Evolutionary conservation across 2,329 filamentous ascomycete species (phyloP), one percentile per base, ranked within the genome.

Genomic region (Volutella citrinella): DNA sequence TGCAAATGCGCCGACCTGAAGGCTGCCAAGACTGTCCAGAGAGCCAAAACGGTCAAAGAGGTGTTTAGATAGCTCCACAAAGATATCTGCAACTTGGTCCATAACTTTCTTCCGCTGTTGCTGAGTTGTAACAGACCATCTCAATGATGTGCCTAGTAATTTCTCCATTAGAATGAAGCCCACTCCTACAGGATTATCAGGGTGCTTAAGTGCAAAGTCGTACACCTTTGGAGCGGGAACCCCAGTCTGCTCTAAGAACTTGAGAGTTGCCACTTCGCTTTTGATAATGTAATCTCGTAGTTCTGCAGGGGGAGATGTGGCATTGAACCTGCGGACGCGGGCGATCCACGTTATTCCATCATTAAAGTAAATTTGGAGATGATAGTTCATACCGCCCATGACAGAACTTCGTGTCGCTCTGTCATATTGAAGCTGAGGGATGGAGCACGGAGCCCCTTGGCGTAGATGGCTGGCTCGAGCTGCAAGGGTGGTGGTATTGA

Each of bases 301-400:
- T 21, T 34, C 49, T 25, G 46, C 10, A 1, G 57, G 63, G n/a
- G 65, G 63, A 2, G 63, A 64, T 14, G 57, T 63, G n/a, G 57
- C 56, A 34, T 68, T 66, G 36, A 47, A 55, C 38, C 60, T 58
- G 30, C 61, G 63, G 29, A 70, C 59, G 10, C 66, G 58, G 13
- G 63, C 63, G 3, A 70, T 52, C 68, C 66, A 70, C 27, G 40
- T 52, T 17, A 65, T 40, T 24, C 62, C 62, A 43, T 70, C 66
- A 6, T 66, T 56, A 38, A 72, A 72, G 7, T 30, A 36, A 30
- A 71, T 45, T 22, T 65, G 57, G 24, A 66, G 42, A 39, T 70
- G 63, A 43, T 63, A 70, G 41, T 70, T 69, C 59, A 63, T 65
- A 4, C 64, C 62, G 3, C 64, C 65, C 60, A 70, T 70, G 1